Conservation (phyloP, 2,329 filamentous ascomycete species). For the Aschersonia sp. region DNA sequence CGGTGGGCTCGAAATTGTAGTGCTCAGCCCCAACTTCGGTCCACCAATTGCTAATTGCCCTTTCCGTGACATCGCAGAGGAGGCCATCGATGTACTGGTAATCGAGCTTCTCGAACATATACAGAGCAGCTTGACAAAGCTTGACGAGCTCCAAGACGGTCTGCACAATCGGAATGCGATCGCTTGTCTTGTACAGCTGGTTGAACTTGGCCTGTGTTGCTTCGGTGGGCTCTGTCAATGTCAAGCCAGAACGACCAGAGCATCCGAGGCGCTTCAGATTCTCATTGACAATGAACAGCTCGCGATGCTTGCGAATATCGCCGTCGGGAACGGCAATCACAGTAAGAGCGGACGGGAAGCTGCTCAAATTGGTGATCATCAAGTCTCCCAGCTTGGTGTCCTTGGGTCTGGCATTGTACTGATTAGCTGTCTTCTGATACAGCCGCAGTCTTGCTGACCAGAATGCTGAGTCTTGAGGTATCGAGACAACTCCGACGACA, state of each 20-base stretch:
- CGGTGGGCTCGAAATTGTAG: slow-evolving; percentile 83
- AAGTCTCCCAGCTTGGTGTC: slow-evolving; percentile 71
- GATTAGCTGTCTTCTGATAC: slow-evolving; percentile 75
- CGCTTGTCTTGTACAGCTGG: slow-evolving; percentile 77
- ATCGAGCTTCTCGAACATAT: slow-evolving; percentile 78
- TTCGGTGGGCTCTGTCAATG: slow-evolving; percentile 59
- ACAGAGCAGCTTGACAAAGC: slow-evolving; percentile 77
- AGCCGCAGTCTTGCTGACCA: slow-evolving; percentile 71
- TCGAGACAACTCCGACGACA: slow-evolving; percentile 65
- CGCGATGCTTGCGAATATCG: slow-evolving; percentile 64
- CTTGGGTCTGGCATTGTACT: slow-evolving; percentile 73
- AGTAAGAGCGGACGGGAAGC: slow-evolving; percentile 80
- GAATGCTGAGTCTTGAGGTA: slow-evolving; percentile 62
- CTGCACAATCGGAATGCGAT: slow-evolving; percentile 62
- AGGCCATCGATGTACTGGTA: slow-evolving; percentile 82
- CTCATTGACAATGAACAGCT: slow-evolving; percentile 86
- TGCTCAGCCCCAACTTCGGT: slow-evolving; percentile 81
- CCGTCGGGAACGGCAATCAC: slow-evolving; percentile 86
- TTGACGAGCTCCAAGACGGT: slow-evolving; percentile 83
- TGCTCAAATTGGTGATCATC: slow-evolving; percentile 88
- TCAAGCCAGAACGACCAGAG: slow-evolving; percentile 77
- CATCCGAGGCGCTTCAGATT: slow-evolving; percentile 86
- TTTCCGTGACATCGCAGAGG: slow-evolving; percentile 86
- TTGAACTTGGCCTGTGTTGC: slow-evolving; percentile 85
- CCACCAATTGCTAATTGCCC: slow-evolving; percentile 90